phyloP scores from a whole-genome alignment of 2,329 filamentous ascomycete species.

The Botrytis porri region DNA sequence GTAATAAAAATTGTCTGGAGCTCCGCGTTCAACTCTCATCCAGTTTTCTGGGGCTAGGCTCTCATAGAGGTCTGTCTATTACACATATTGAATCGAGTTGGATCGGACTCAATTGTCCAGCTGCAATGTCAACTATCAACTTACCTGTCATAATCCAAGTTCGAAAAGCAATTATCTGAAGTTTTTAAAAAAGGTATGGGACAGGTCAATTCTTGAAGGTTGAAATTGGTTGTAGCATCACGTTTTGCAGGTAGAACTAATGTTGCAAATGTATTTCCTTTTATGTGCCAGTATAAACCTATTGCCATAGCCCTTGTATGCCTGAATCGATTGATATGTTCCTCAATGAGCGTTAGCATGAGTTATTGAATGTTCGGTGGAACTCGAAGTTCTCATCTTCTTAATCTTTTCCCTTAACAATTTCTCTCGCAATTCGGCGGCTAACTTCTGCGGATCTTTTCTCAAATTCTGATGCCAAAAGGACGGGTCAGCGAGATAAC shows the following conservation, averaged over 20 bases:
- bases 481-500: conserved; percentile 39
- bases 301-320: not conserved
- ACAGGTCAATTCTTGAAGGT: not conserved
- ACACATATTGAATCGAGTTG: not conserved
- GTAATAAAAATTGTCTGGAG: not conserved
- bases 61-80: not conserved
- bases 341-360: conserved; percentile 49
- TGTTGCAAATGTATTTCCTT: conserved; percentile 16
- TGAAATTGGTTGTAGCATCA: not conserved
- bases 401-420: conserved; percentile 53
- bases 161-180: not conserved
- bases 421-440: conserved; percentile 49
- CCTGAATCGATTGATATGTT: conserved; percentile 20
- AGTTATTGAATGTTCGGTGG: conserved; percentile 38
- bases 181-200: not conserved
- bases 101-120: not conserved
- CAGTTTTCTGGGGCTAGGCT: not conserved
- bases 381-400: conserved; percentile 53
- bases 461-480: conserved; percentile 33
- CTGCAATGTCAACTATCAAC: not conserved
- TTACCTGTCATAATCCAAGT: not conserved
- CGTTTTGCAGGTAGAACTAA: not conserved
- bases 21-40: not conserved
- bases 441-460: conserved; percentile 43
- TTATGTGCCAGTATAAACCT: not conserved